phyloP scores from a whole-genome alignment of 1,284 basidiomycete species.

The Earliella scabrosa region DNA sequence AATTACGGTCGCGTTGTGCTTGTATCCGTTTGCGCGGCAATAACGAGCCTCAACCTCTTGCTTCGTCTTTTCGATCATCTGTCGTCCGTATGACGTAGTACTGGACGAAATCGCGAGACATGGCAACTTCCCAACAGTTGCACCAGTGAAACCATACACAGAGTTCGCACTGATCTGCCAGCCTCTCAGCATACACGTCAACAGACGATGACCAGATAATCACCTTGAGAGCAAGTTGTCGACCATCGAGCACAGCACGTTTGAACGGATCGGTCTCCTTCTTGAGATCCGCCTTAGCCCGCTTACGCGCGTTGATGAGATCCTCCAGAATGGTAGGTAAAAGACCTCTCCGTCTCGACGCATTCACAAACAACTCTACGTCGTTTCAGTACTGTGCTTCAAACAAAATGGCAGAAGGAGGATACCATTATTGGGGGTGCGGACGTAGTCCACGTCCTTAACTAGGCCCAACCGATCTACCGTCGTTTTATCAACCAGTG shows the following conservation, averaged over 20 bases:
- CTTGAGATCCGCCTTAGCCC: constrained; percentile 92
- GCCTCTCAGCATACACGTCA: background rate
- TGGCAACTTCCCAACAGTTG: constrained; percentile 92
- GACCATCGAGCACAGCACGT: constrained; percentile 91
- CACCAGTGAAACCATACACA: constrained; percentile 96
- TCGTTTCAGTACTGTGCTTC: no score
- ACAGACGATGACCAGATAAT: background rate
- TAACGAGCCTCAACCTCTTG: constrained; percentile 90
- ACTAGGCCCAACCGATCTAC: constrained; percentile 81
- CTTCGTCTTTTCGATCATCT: constrained; percentile 98
- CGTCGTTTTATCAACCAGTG: constrained; percentile 78
- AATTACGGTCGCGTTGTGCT: constrained; percentile 89
- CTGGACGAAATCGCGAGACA: constrained; percentile 95
- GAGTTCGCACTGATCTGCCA: constrained; percentile 93
- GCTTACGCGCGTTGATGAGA: constrained; percentile 87
- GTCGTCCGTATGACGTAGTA: constrained; percentile 90
- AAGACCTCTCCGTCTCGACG: constrained; percentile 80
- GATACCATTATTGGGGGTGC: constrained; percentile 92
- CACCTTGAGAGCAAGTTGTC: constrained; percentile 93
- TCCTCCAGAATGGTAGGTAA: constrained; percentile 93
- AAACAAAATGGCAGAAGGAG: background rate
- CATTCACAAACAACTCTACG: constrained; percentile 83
- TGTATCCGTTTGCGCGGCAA: constrained; percentile 82
- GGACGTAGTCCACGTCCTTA: constrained; percentile 87
- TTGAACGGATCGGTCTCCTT: constrained; percentile 95